Percentiles rank a stretch among this genome's conserved stretches.
Evolutionary conservation across 345 rosid species (phyloP).

Genomic region (Adansonia digitata): DNA sequence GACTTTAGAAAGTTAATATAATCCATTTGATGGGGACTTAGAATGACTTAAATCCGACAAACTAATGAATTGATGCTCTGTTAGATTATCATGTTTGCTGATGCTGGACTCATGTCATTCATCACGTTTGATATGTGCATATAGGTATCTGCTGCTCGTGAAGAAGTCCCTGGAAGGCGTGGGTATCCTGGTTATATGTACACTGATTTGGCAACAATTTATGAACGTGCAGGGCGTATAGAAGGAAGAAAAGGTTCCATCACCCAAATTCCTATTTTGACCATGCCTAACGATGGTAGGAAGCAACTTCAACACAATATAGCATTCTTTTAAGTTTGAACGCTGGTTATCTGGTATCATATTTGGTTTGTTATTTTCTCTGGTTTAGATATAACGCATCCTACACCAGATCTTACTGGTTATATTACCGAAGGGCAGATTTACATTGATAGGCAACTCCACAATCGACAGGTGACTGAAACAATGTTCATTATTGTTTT

Average conservation of each 20-base stretch:
- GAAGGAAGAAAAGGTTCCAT: conserved; percentile 98
- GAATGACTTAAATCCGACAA: not conserved
- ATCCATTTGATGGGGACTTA: not conserved
- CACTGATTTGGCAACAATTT: conserved; percentile 96
- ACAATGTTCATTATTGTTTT: not conserved
- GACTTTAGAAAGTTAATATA: not conserved
- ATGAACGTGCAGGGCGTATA: conserved; percentile 97
- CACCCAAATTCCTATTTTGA: conserved; percentile 93
- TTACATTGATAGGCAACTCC: conserved; percentile 77
- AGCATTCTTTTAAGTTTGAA: not conserved
- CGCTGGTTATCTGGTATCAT: not conserved
- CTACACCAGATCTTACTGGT: conserved; percentile 99
- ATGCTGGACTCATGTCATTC: not conserved
- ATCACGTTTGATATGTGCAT: conserved; percentile 15
- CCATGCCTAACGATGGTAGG: conserved; percentile 98
- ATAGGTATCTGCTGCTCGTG: conserved; percentile 98
- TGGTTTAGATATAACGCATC: conserved; percentile 85
- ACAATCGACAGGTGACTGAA: conserved; percentile 66
- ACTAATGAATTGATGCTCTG: not conserved
- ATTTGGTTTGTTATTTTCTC: not conserved
- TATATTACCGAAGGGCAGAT: conserved; percentile 97
- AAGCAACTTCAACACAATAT: not conserved
- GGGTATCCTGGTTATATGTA: conserved; percentile 99
- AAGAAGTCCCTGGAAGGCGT: conserved; percentile 99
- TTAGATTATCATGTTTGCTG: not conserved